Conservation (phyloP, 2,329 filamentous ascomycete species). For the Clonostachys rhizophaga region DNA sequence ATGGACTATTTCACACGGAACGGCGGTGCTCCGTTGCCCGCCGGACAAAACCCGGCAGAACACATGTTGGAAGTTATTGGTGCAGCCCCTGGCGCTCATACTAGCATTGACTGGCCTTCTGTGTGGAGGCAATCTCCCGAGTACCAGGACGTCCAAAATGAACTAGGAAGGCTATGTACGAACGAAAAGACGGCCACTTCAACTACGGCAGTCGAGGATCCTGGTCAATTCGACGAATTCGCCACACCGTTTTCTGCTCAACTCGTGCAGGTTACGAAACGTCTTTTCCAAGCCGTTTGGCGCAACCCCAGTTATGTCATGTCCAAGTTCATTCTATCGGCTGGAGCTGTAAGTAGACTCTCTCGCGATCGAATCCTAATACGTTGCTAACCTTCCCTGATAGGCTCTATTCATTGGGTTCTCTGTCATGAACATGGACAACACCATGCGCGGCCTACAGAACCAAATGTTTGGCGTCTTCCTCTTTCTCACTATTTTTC, state of each 20-base stretch:
- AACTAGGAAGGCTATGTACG: constrained; percentile 24
- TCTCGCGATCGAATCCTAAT: too few species aligned
- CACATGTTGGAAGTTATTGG: constrained; percentile 58
- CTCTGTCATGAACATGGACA: constrained; percentile 68
- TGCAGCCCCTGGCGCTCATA: constrained; percentile 52
- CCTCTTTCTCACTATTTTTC: constrained; percentile 77
- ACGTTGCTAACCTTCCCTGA: constrained; percentile 23
- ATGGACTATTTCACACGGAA: constrained; percentile 58
- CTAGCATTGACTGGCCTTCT: constrained; percentile 53
- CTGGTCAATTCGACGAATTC: constrained; percentile 54
- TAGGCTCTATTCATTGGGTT: constrained; percentile 75
- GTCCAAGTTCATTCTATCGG: constrained; percentile 64
- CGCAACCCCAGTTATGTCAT: constrained; percentile 79
- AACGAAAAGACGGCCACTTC: background rate
- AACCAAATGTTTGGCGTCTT: constrained; percentile 86
- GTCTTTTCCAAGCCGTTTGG: constrained; percentile 82
- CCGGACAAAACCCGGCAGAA: constrained; percentile 62
- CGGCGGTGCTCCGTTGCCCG: constrained; percentile 48
- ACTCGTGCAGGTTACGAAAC: constrained; percentile 56
- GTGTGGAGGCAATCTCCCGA: constrained; percentile 50
- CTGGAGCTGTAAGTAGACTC: constrained; percentile 12
- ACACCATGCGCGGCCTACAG: constrained; percentile 72
- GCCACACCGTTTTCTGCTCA: constrained; percentile 65
- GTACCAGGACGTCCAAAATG: constrained; percentile 41
- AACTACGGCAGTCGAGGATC: background rate